Evolutionary conservation across 306 rosid genomes (phyloP), one percentile per base, ranked within the genome.

Genomic region (Ormosia emarginata): DNA sequence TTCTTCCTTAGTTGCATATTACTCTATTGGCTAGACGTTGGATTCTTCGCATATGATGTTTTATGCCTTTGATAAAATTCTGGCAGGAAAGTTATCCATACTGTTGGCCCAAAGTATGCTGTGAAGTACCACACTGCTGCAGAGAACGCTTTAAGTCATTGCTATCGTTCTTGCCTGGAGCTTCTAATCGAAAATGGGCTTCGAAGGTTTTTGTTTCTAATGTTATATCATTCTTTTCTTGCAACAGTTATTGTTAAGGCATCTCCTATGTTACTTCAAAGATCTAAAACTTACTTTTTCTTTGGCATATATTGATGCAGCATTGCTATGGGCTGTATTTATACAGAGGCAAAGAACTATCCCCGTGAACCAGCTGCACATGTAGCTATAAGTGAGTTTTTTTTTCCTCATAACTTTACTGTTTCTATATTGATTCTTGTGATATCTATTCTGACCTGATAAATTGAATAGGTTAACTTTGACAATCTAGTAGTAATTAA

Each of bases 331-430:
- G 97, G 97, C 15, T 93, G 99, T 83, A 95, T 93, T 80, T 95
- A 95, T 83, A 86, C 98, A 7, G 99, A 95, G 73, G 83, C 91
- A 79, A 95, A 95, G 88, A 95, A 90, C 84, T 95, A 95, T 88
- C 98, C 99, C 71, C 98, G 99, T 78, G 99, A 95, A 85, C 97
- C 99, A 76, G 99, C 99, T 78, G 98, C 99, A 10, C 99, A 95
- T 86, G 99, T 95, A 61, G 92, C 99, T 79, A 95, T 95, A 81
- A 92, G 99, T 95, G 89, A 95, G 98, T 87, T 78, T 39, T 74
- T 74, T 78, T 50, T 55, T 24, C 24, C 72, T 44, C 73, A 34
- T 72, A 81, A 58, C 76, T 81, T 80, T 85, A 24, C 75, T 17
- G 64, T 77, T 86, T 46, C 75, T 64, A 71, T 62, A 57, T 75